These are phyloP conservation scores for Suhomyces bribrorum DNA, from an alignment of 1,139 yeast genomes.

Conservation along the genomic window DNA sequence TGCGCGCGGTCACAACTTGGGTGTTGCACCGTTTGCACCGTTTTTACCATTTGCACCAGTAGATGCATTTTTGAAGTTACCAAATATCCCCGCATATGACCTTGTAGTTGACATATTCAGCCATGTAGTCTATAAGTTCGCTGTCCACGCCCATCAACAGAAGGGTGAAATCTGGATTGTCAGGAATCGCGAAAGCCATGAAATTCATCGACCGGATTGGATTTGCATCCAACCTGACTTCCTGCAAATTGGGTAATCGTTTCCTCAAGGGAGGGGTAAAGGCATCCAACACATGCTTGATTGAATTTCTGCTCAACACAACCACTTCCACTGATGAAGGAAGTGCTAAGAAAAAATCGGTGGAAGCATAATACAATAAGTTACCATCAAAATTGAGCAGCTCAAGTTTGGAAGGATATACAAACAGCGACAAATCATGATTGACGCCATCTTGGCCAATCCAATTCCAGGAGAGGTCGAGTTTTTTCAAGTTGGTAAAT, in stretches of 20 bases:
- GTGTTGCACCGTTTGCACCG: no score
- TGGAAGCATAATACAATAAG: slow-evolving; percentile 24
- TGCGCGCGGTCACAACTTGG: no score
- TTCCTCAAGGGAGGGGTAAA: neutral
- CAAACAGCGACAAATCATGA: slow-evolving; percentile 26
- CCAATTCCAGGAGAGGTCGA: slow-evolving; percentile 33
- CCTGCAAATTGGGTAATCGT: neutral
- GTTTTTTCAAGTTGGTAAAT: slow-evolving; percentile 23
- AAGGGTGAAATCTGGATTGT: neutral
- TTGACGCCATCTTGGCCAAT: slow-evolving; percentile 19
- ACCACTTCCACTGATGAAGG: slow-evolving; percentile 31
- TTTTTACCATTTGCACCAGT: no score
- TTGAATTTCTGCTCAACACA: slow-evolving; percentile 20
- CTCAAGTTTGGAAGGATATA: slow-evolving; percentile 32
- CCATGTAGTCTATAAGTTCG: no score
- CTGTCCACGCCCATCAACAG: no score
- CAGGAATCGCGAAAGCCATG: neutral
- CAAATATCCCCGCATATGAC: no score
- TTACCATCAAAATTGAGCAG: slow-evolving; percentile 31
- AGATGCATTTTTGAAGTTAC: no score
- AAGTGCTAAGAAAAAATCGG: slow-evolving; percentile 24
- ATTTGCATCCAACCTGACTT: neutral
- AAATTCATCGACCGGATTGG: neutral
- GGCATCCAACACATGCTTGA: neutral
- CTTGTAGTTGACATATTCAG: no score